Evolutionary conservation across 2,329 filamentous ascomycete genomes (phyloP).

Genomic region (Aspergillus udagawae): DNA sequence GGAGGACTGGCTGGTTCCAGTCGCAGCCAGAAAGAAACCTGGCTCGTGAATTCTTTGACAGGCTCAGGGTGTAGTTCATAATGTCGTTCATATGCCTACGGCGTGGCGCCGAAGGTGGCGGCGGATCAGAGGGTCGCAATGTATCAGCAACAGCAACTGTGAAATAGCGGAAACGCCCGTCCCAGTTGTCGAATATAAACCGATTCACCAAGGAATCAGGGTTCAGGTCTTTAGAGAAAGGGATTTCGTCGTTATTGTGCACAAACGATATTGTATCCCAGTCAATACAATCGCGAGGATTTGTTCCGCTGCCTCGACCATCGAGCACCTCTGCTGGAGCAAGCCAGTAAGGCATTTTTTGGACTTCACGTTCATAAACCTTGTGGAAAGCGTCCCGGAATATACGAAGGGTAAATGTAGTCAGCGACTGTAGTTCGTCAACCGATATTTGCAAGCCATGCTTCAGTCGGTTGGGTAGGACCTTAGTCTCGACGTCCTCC

Average conservation of each 20-base stretch:
- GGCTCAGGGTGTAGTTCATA: slow-evolving; percentile 76
- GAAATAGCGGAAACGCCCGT: slow-evolving; percentile 58
- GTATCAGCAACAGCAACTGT: slow-evolving; percentile 34
- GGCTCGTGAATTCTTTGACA: slow-evolving; percentile 60
- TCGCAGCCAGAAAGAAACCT: slow-evolving; percentile 50
- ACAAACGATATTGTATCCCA: slow-evolving; percentile 36
- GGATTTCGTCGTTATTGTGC: slow-evolving; percentile 36
- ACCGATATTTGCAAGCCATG: slow-evolving; percentile 32
- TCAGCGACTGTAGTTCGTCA: slow-evolving; percentile 53
- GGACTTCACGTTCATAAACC: slow-evolving; percentile 60
- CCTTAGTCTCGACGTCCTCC: slow-evolving; percentile 55
- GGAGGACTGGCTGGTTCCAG: slow-evolving; percentile 73
- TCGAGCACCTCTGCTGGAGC: slow-evolving; percentile 51
- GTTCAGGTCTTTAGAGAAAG: slow-evolving; percentile 43
- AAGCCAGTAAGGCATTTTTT: slow-evolving; percentile 77
- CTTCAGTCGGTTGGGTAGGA: slow-evolving; percentile 48
- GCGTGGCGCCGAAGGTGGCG: slow-evolving; percentile 28
- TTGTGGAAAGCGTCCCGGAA: slow-evolving; percentile 91
- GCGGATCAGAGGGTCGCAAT: slow-evolving; percentile 31
- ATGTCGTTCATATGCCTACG: slow-evolving; percentile 59
- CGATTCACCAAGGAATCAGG: slow-evolving; percentile 42
- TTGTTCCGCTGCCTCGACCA: slow-evolving; percentile 1
- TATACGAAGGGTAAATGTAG: slow-evolving; percentile 67
- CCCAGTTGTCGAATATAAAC: slow-evolving; percentile 55
- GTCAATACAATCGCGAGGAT: slow-evolving; percentile 39